phyloP scores from a whole-genome alignment of 768 basidiomycete genomes.

The Russula abietina region DNA sequence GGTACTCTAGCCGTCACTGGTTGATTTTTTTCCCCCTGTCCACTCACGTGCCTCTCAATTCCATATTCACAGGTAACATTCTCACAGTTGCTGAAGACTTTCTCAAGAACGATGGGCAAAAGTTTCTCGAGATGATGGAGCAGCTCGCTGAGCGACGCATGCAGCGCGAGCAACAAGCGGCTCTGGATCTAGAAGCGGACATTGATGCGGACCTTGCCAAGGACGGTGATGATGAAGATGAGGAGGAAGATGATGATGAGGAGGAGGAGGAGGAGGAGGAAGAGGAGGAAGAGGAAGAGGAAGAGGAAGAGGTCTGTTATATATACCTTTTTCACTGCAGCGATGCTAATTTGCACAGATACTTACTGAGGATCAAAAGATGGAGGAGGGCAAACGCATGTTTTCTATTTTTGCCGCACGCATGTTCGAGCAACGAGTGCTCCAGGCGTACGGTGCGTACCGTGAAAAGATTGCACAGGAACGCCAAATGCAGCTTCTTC shows the following conservation, averaged over 20 bases:
- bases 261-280: constrained; percentile 49
- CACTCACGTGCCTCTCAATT: constrained; percentile 25
- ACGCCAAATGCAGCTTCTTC: constrained; percentile 84
- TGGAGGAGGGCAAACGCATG: constrained; percentile 99
- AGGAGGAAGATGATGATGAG: constrained; percentile 46
- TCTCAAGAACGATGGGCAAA: constrained; percentile 96
- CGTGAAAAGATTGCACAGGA: constrained; percentile 96
- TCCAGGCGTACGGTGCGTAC: constrained; percentile 94
- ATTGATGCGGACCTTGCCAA: constrained; percentile 47
- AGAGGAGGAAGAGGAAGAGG: constrained; percentile 43
- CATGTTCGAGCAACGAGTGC: constrained; percentile 98
- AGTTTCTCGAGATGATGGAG: constrained; percentile 99
- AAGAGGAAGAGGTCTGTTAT: constrained; percentile 33
- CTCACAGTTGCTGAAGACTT: constrained; percentile 98
- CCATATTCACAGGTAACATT: constrained; percentile 77
- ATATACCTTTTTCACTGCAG: constrained; percentile 9
- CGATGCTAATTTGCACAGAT: constrained; percentile 37
- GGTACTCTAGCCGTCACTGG: constrained; percentile 81
- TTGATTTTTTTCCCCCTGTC: constrained; percentile 7
- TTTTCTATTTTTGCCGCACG: constrained; percentile 99
- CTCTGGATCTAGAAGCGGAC: constrained; percentile 41
- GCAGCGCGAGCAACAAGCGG: constrained; percentile 75
- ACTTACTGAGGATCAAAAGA: constrained; percentile 95
- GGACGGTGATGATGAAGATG: constrained; percentile 45
- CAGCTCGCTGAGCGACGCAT: constrained; percentile 92